A percentile compares a stretch with the other conserved stretches of the same genome.
These are phyloP conservation scores for Euclidium syriacum DNA, from an alignment of 345 rosid genomes.

Conservation along the genomic window DNA sequence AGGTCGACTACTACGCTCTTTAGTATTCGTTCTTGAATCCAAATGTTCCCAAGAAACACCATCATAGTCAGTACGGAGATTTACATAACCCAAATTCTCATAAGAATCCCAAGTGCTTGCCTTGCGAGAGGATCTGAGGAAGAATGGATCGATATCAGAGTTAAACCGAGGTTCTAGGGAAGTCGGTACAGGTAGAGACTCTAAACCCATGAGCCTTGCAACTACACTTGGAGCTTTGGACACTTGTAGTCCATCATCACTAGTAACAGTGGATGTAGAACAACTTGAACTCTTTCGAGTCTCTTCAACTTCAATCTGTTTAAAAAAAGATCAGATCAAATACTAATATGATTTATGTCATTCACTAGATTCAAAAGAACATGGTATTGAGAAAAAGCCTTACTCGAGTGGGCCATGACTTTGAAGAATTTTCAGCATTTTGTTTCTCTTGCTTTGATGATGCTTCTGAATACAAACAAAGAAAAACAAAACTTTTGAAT, in stretches of 20 bases:
- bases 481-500: not conserved
- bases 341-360: not conserved
- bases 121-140: constrained; percentile 34
- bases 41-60: constrained; percentile 28
- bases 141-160: constrained; percentile 17
- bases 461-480: constrained; percentile 33
- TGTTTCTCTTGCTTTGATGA: constrained; percentile 40
- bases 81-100: constrained; percentile 34
- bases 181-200: constrained; percentile 60
- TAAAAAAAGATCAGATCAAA: not conserved
- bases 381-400: constrained; percentile 4
- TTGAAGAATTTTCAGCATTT: constrained; percentile 30
- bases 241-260: constrained; percentile 64
- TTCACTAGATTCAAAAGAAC: not conserved
- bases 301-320: constrained; percentile 25
- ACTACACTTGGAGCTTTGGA: constrained; percentile 75
- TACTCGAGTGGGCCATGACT: constrained; percentile 37
- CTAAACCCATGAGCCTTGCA: constrained; percentile 94
- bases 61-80: constrained; percentile 24
- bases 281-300: constrained; percentile 36
- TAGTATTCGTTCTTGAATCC: constrained; percentile 21
- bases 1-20: constrained; percentile 37
- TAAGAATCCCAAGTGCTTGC: constrained; percentile 37
- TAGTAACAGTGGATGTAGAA: constrained; percentile 52
- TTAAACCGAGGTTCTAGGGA: constrained; percentile 32